Evolutionary conservation across 2,329 filamentous ascomycete genomes (phyloP).

Genomic region (Dactylellina haptotyla): DNA sequence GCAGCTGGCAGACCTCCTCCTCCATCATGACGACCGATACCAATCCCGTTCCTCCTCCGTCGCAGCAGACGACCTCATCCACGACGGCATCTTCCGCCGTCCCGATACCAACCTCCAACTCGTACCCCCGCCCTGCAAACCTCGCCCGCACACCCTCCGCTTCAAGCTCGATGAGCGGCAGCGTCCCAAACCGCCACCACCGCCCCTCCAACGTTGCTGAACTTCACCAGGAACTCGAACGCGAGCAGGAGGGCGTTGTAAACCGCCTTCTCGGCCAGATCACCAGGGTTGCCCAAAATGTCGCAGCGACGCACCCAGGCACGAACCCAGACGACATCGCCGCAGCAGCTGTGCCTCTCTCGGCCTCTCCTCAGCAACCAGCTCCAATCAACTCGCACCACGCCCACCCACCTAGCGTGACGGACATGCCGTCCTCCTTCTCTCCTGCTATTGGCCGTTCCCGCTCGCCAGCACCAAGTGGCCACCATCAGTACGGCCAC

Average conservation of each 20-base stretch:
- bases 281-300: slow-evolving; percentile 71
- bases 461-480: slow-evolving; percentile 63
- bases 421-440: slow-evolving; percentile 60
- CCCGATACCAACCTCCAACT: slow-evolving; percentile 32
- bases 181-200: slow-evolving; percentile 31
- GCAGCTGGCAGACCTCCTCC: neutral
- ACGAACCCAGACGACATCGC: slow-evolving; percentile 60
- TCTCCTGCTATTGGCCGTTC: slow-evolving; percentile 64
- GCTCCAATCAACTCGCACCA: slow-evolving; percentile 62
- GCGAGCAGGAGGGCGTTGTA: slow-evolving; percentile 58
- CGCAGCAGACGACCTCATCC: no score
- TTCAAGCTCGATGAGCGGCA: slow-evolving; percentile 46
- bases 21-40: slow-evolving; percentile 33
- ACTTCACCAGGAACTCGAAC: slow-evolving; percentile 59
- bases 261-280: slow-evolving; percentile 83
- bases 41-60: slow-evolving; percentile 20
- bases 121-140: slow-evolving; percentile 16
- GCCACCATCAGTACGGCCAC: slow-evolving; percentile 52
- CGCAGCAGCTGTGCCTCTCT: slow-evolving; percentile 61
- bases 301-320: slow-evolving; percentile 73
- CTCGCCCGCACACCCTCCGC: slow-evolving; percentile 41
- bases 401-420: slow-evolving; percentile 50
- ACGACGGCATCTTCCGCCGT: slow-evolving; percentile 29
- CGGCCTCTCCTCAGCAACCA: slow-evolving; percentile 62
- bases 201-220: slow-evolving; percentile 55